phyloP scores from a whole-genome alignment of 1,284 basidiomycete species.

The Somion occarium region DNA sequence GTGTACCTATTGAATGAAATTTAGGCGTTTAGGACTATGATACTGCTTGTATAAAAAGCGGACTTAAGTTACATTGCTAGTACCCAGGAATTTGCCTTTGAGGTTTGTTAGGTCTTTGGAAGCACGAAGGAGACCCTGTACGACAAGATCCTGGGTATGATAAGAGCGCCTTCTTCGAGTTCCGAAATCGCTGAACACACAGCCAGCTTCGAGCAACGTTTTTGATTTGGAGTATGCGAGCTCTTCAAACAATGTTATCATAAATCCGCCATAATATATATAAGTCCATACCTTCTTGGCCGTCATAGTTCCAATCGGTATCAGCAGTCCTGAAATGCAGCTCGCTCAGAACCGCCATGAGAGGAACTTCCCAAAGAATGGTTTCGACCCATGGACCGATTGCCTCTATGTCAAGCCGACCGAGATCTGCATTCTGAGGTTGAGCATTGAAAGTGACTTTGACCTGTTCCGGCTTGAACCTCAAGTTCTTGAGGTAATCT shows the following conservation, averaged over 20 bases:
- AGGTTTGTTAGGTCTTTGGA: constrained; percentile 42
- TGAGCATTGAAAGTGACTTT: constrained; percentile 59
- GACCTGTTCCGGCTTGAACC: constrained; percentile 83
- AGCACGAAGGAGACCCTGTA: constrained; percentile 67
- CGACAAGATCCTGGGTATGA: constrained; percentile 74
- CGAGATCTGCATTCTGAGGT: constrained; percentile 43
- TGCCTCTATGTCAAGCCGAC: constrained; percentile 72
- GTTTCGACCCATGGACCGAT: constrained; percentile 84
- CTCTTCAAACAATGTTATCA: constrained; percentile 29
- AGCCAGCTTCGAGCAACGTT: constrained; percentile 63
- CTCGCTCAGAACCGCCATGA: constrained; percentile 88
- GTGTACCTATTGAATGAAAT: constrained; percentile 53
- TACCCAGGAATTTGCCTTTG: constrained; percentile 70
- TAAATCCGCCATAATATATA: background rate
- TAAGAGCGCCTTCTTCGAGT: constrained; percentile 86
- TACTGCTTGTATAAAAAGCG: background rate
- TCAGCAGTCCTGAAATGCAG: constrained; percentile 68
- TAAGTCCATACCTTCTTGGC: constrained; percentile 61
- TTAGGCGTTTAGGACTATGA: too few relatives aligned
- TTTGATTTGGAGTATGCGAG: constrained; percentile 70
- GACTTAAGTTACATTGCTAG: constrained; percentile 69
- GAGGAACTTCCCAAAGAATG: constrained; percentile 94
- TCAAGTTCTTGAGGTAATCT: constrained; percentile 68
- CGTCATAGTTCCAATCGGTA: constrained; percentile 80
- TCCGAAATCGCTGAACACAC: constrained; percentile 90